A percentile compares a stretch with the other conserved stretches of the same genome.
Conservation (phyloP, 139 green algal genomes). For the Marvania coccoides region DNA sequence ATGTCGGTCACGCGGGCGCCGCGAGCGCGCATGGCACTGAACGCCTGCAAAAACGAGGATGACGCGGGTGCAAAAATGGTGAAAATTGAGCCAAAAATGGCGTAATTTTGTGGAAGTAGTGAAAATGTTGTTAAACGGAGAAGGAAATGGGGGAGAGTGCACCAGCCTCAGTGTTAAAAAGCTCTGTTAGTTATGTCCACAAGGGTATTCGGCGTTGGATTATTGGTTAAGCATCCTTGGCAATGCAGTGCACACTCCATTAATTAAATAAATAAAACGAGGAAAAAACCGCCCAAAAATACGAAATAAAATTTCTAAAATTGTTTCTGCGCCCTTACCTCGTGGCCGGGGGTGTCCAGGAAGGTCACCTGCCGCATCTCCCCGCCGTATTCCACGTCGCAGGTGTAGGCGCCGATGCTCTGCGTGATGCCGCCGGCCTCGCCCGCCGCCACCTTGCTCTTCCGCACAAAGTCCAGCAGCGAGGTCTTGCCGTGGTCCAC, state of each 20-base stretch:
- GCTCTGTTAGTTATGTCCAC: slow-evolving; percentile 4
- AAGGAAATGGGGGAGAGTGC: neutral
- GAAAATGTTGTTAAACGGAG: neutral
- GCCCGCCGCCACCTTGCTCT: slow-evolving; percentile 76
- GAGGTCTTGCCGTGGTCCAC: slow-evolving; percentile 96
- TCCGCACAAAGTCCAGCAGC: slow-evolving; percentile 86
- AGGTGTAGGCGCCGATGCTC: slow-evolving; percentile 94
- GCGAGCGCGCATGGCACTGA: slow-evolving; percentile 92
- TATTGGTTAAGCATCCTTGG: slow-evolving; percentile 14
- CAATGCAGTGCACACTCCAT: neutral
- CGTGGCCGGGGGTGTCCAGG: slow-evolving; percentile 94
- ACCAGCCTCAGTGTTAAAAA: slow-evolving; percentile 18
- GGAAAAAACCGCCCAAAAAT: neutral
- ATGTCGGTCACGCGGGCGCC: slow-evolving; percentile 91
- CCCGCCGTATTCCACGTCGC: slow-evolving; percentile 34
- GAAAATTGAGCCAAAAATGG: neutral
- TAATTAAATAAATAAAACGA: neutral
- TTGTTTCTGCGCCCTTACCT: slow-evolving; percentile 33
- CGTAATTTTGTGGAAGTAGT: neutral
- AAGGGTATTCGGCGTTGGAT: slow-evolving; percentile 14
- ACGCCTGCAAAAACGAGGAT: slow-evolving; percentile 54
- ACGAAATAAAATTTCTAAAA: neutral
- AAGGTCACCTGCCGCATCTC: slow-evolving; percentile 69
- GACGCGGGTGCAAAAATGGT: too few relatives aligned
- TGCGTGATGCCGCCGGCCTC: slow-evolving; percentile 99